phyloP scores from a whole-genome alignment of 2,329 filamentous ascomycete genomes.

The Madurella fahalii region DNA sequence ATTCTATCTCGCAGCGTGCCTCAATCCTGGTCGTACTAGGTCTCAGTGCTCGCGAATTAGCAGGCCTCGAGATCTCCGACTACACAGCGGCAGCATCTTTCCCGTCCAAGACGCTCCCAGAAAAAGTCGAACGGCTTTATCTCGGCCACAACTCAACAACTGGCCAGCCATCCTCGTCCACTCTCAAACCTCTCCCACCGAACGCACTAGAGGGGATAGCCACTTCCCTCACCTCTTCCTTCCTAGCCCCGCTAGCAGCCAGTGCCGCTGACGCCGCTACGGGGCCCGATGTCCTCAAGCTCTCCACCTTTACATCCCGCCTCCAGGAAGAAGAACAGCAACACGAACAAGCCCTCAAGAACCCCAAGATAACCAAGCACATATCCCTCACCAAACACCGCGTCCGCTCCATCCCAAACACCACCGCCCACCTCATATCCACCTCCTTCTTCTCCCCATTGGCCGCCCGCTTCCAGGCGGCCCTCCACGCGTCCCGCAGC shows the following conservation, averaged over 20 bases:
- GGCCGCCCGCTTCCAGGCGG: slow-evolving; percentile 72
- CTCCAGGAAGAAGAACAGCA: slow-evolving; percentile 41
- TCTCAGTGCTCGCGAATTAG: slow-evolving; percentile 76
- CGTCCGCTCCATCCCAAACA: slow-evolving; percentile 64
- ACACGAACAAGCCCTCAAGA: not conserved
- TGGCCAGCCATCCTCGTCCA: slow-evolving; percentile 28
- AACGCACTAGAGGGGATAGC: slow-evolving; percentile 67
- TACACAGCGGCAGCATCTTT: slow-evolving; percentile 55
- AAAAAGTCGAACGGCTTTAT: slow-evolving; percentile 70
- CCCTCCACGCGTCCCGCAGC: slow-evolving; percentile 36
- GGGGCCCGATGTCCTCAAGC: slow-evolving; percentile 80
- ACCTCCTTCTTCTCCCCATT: slow-evolving; percentile 83
- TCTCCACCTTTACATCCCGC: slow-evolving; percentile 81
- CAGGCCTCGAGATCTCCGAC: slow-evolving; percentile 63
- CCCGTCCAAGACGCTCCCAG: slow-evolving; percentile 75
- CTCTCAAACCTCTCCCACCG: slow-evolving; percentile 48
- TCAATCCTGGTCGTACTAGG: slow-evolving; percentile 79
- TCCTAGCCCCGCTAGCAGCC: slow-evolving; percentile 78
- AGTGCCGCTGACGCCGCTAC: slow-evolving; percentile 73
- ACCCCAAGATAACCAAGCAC: slow-evolving; percentile 28
- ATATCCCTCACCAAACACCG: slow-evolving; percentile 31
- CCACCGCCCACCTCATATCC: slow-evolving; percentile 70
- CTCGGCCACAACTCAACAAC: slow-evolving; percentile 32
- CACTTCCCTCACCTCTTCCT: slow-evolving; percentile 61
- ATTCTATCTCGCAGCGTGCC: slow-evolving; percentile 79